Base-by-base conservation (phyloP, 331 rosid genomes). In the Ulmus americana region DNA sequence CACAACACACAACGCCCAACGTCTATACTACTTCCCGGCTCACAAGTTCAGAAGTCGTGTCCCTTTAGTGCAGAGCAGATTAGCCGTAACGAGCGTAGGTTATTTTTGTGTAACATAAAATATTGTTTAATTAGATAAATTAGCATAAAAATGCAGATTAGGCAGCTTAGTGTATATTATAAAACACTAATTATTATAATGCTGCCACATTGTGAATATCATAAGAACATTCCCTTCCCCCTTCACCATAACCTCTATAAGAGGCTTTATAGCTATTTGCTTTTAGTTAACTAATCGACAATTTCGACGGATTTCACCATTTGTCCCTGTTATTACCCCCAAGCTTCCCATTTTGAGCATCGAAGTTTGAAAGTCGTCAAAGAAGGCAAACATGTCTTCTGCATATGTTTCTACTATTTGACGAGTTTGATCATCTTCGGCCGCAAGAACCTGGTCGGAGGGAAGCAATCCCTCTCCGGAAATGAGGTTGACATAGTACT, bases 281-380 rank as follows among this genome's bases (percentile, higher is more conserved):
- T 28, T 1, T 52, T 44, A 75, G 43, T 85, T 87, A 11, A 71
- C 43, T 12, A 67, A 43, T 39, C 83, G 74, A 51, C 95, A 94
- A 70, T 85, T 45, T 48, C 62, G 74, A 16, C 95, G 95, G 63
- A 87, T 85, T 72, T 83, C 71, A 10, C 90, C 82, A 0, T 56
- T 51, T 9, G 7, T 50, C 39, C 66, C 82, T 0, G 83, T 10
- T 6, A 3, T 64, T 15, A 70, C 49, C 41, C 86, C 88, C 54
- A 89, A 65, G 63, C 68, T 78, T 70, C 95, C 98, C 95, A 94
- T 77, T 76, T 69, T 87, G 14, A 94, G 22, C 95, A 87, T 89
- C 0, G 97, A 85, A 46, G 43, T 55, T 73, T 74, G 75, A 42
- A 94, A 89, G 80, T 89, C 95, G 14, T 82, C 74, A 8, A 74